These are phyloP conservation scores for Linnemannia elongata DNA, from an alignment of 192 early-diverging fungal species.

Conservation along the genomic window DNA sequence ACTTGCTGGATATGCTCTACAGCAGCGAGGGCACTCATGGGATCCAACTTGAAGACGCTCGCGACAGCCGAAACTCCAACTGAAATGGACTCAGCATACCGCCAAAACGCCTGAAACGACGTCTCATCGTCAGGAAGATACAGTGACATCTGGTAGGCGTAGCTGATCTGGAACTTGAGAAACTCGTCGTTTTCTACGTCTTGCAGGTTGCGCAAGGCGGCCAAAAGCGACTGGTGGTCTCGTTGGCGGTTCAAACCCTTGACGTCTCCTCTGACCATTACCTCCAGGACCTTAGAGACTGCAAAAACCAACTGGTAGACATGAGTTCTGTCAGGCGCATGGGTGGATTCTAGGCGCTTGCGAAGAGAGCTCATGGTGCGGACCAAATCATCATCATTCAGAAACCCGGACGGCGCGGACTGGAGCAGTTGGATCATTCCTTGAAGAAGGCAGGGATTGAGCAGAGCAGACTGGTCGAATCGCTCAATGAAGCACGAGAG, in stretches of 20 bases:
- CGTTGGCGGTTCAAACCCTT: not conserved
- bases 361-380: not conserved
- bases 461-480: not conserved
- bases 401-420: not conserved
- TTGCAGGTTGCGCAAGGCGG: not conserved
- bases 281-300: not conserved
- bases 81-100: not conserved
- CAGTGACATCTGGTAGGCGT: not conserved
- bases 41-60: not conserved
- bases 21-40: not conserved
- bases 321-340: not conserved
- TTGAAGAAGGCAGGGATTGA: not conserved
- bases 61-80: not conserved
- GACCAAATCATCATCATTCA: not conserved
- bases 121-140: slow-evolving; percentile 1
- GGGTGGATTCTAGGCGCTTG: not conserved
- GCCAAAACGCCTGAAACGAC: not conserved
- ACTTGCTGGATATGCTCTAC: not conserved
- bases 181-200: not conserved
- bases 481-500: not conserved
- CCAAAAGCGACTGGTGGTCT: not conserved
- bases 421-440: not conserved
- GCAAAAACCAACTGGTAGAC: not conserved
- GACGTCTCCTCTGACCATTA: not conserved
- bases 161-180: not conserved